phyloP scores from a whole-genome alignment of 176 grass and related monocot genomes.

The Tuctoria greenei region DNA sequence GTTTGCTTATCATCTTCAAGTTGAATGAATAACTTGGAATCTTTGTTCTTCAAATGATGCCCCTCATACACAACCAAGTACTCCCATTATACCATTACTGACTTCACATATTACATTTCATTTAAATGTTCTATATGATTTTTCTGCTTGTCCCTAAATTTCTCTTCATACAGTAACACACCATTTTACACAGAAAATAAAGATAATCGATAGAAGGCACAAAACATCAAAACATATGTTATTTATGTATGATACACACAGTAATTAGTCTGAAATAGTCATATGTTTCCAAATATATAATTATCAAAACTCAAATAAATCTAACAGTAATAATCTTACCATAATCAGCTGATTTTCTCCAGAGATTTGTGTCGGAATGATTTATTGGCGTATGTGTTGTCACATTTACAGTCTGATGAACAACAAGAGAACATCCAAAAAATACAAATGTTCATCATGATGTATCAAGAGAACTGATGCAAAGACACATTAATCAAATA shows the following conservation, averaged over 20 bases:
- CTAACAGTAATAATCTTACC: constrained; percentile 40
- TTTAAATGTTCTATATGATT: background rate
- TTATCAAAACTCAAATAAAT: background rate
- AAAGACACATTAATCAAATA: no score
- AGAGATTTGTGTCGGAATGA: constrained; percentile 78
- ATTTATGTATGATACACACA: background rate
- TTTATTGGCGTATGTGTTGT: constrained; percentile 64
- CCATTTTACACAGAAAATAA: background rate
- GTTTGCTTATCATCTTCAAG: no score
- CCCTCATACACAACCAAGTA: no score
- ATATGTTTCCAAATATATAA: constrained; percentile 10
- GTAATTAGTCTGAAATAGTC: background rate
- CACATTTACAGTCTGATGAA: constrained; percentile 84
- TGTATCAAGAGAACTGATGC: no score
- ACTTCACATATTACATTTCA: no score
- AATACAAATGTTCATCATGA: no score
- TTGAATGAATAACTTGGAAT: no score
- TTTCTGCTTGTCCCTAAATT: background rate
- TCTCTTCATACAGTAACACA: no score
- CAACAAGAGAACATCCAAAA: constrained; percentile 98
- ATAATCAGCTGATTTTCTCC: constrained; percentile 72
- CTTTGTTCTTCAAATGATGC: no score
- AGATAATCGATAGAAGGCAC: background rate
- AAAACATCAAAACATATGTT: constrained; percentile 2
- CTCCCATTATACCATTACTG: no score